Base-by-base conservation (phyloP, 768 basidiomycete species). In the Suillus discolor region DNA sequence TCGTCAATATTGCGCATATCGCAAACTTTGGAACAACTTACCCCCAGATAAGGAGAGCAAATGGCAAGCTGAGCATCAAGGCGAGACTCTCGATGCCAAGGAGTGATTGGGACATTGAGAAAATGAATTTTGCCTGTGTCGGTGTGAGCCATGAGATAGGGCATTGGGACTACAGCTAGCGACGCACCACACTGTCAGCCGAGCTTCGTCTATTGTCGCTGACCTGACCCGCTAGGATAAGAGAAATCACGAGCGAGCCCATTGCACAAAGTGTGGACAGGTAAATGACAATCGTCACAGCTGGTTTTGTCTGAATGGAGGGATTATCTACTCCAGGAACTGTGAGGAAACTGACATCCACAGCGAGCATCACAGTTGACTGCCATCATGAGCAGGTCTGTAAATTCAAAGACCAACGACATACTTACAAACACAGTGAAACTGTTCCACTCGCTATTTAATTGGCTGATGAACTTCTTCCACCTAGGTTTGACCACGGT, bases 271-370 rank as follows among this genome's bases (percentile, higher is more conserved):
- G 61, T 5, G 76, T 76, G 1, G 83, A 83, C 11, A 79, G 64
- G 60, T 80, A 82, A 63, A 77, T 76, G n/a, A 77, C 69, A 67
- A 76, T 16, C 51, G 80, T 79, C 0, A 75, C 73, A 34, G 73
- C 1, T 69, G 57, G 4, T 64, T 75, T 18, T 36, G 44, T 31
- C 57, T 23, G 45, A 61, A 13, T 23, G n/a, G 16, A 23, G 38
- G 57, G 60, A 61, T 71, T 12, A 16, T 20, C 79, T 47, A 82
- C 78, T 34, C 78, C 76, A 23, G 81, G 81, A 28, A 87, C 84
- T 6, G 84, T 81, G 9, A 88, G 71, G 69, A 86, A 85, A 0
- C 81, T 82, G 1, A 88, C 81, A 62, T 86, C 85, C 1, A 82
- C 83, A n/a, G 81, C 81, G 6, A 87, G 72, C 42, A 87, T 72